Evolutionary conservation across 169 alveolate genomes (phyloP).

Genomic region (Plasmodium reichenowi): DNA sequence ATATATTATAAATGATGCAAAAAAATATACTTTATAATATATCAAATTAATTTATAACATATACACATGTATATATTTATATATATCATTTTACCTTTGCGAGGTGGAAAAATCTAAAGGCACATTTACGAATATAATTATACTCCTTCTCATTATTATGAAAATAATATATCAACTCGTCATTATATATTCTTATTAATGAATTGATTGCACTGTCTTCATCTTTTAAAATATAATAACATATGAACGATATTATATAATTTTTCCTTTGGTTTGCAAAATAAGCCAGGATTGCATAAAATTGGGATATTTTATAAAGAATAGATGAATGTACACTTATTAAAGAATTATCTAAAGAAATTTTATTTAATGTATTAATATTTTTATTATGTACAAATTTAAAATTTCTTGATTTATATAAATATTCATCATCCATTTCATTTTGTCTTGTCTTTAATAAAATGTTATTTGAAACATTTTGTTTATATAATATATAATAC

Average conservation of each 20-base stretch:
- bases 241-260: conserved; percentile 67
- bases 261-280: conserved; percentile 74
- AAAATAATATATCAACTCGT: conserved; percentile 67
- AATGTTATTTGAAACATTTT: conserved; percentile 20
- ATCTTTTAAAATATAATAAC: conserved; percentile 67
- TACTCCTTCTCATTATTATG: conserved; percentile 69
- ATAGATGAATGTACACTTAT: conserved; percentile 61
- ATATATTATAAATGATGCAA: too few species aligned
- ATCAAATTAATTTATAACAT: too few species aligned
- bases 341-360: conserved; percentile 41
- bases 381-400: conserved; percentile 38
- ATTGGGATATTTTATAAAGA: conserved; percentile 72
- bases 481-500: conserved; percentile 62
- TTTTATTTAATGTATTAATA: conserved; percentile 56
- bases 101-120: conserved; percentile 73
- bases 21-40: not conserved
- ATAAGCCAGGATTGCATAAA: conserved; percentile 62
- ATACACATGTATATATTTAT: too few species aligned
- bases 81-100: conserved; percentile 33
- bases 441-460: conserved; percentile 29
- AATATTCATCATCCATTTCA: conserved; percentile 49
- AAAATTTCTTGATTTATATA: conserved; percentile 66
- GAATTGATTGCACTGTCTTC: conserved; percentile 72
- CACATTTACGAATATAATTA: conserved; percentile 70
- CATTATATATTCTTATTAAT: conserved; percentile 60